Percentiles rank a stretch among this genome's conserved stretches.
phyloP scores from a whole-genome alignment of 2,329 filamentous ascomycete species.

The Polychaeton citri region DNA sequence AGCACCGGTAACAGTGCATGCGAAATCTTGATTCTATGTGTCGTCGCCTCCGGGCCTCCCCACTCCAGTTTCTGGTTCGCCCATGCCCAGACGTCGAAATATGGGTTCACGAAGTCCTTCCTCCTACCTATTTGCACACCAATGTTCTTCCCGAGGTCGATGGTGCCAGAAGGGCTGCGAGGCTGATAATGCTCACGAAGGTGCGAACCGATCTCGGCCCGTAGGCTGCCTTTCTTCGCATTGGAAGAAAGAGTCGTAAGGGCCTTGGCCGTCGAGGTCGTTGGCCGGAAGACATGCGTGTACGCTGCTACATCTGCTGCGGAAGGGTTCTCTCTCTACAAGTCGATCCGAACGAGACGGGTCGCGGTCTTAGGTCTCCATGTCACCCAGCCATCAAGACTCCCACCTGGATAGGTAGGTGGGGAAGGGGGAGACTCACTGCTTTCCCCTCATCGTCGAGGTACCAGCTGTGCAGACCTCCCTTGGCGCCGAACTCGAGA shows the following conservation, averaged over 20 bases:
- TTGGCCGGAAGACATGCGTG: slow-evolving; percentile 50
- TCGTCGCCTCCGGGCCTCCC: slow-evolving; percentile 44
- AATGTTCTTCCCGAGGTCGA: slow-evolving; percentile 25
- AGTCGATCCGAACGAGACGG: no score
- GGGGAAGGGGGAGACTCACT: slow-evolving; percentile 20
- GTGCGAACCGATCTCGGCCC: slow-evolving; percentile 42
- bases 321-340: slow-evolving; percentile 34
- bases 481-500: slow-evolving; percentile 31
- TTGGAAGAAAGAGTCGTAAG: slow-evolving; percentile 52
- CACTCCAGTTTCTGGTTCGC: slow-evolving; percentile 51
- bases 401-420: no score
- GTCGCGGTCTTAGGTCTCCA: no score
- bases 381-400: no score
- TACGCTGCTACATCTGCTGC: slow-evolving; percentile 52
- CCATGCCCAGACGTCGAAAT: slow-evolving; percentile 55
- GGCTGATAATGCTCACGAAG: slow-evolving; percentile 41
- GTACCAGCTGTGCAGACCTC: slow-evolving; percentile 41
- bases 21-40: slow-evolving; percentile 39
- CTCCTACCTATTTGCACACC: neutral
- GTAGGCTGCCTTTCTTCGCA: slow-evolving; percentile 51
- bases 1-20: slow-evolving; percentile 60
- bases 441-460: slow-evolving; percentile 25
- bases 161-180: slow-evolving; percentile 23
- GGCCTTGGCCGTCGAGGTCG: slow-evolving; percentile 46
- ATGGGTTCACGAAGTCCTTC: slow-evolving; percentile 46